Base-by-base conservation (phyloP, 1,284 basidiomycete species). In the Anthracocystis walkeri region DNA sequence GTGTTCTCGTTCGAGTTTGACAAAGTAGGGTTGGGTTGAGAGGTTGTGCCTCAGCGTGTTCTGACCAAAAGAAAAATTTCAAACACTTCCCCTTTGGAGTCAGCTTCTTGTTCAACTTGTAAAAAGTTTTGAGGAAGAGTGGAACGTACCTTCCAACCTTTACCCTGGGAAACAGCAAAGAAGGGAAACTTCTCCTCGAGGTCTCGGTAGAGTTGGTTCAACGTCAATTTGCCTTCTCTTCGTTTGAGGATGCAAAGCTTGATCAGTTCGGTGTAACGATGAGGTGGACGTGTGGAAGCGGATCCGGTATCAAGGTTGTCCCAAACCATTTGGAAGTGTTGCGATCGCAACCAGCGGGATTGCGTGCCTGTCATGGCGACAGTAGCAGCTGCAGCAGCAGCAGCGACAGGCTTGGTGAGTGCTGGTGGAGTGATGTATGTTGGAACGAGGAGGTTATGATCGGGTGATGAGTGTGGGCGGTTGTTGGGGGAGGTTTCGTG, bases 21-120 rank as follows among this genome's bases (percentile, higher is more conserved):
- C 42, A 35, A 76, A 76, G 56, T 72, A 76, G 10, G 68, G 65
- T 41, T 76, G 74, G 7, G 68, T 68, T 7, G 68, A 71, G 20
- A 76, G 58, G 18, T 76, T 76, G 65, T 76, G 74, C n/a, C 74
- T 53, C 4, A 76, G 50, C n/a, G 74, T 76, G 52, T 76, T 76
- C 74, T 76, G 38, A 21, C n/a, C 11, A 12, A 38, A 16, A 2
- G 2, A 14, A 12, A 35, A 1, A 38, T 14, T n/a, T n/a, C n/a
- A n/a, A n/a, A n/a, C 35, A 33, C 33, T 33, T n/a, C n/a, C n/a
- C n/a, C n/a, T n/a, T n/a, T n/a, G n/a, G n/a, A 31, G 7, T 27
- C 44, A 27, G 44, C 44, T 21, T 20, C 23, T 5, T 18, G 3
- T 1, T 12, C 33, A 14, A 18, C 38, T 7, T 25, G 11, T 8